Evolutionary conservation across 2,329 filamentous ascomycete genomes (phyloP).

Genomic region (Microdochium bolleyi): DNA sequence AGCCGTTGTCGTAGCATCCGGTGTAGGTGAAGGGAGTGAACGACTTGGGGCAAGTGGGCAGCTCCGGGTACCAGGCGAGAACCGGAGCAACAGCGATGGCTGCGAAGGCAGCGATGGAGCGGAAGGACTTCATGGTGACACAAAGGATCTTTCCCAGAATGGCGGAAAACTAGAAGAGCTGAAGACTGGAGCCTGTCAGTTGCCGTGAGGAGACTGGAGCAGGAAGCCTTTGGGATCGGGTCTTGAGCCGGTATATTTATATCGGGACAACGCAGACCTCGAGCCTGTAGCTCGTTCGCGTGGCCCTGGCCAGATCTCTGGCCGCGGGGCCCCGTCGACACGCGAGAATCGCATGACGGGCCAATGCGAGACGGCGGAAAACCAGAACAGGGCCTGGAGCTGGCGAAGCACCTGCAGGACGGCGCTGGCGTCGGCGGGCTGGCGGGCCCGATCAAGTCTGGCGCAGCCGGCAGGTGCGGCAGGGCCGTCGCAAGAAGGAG

Average conservation of each 20-base stretch:
- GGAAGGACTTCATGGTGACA: conserved; percentile 21
- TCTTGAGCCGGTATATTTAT: not conserved
- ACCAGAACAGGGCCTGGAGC: no score
- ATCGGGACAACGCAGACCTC: not conserved
- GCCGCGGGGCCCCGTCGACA: no score
- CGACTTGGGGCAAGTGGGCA: conserved; percentile 33
- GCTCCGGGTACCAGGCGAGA: conserved; percentile 32
- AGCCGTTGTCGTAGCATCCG: conserved; percentile 38
- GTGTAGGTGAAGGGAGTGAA: conserved; percentile 39
- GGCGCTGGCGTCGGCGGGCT: not conserved
- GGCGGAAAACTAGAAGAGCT: not conserved
- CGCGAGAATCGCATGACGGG: no score
- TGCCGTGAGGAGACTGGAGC: not conserved
- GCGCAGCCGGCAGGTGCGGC: no score
- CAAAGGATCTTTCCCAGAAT: not conserved
- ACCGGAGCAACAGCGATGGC: conserved; percentile 28
- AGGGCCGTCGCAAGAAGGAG: no score
- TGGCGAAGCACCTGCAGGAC: not conserved
- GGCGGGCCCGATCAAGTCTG: no score
- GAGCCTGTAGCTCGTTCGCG: not conserved
- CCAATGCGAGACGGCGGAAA: no score
- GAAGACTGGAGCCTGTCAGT: not conserved
- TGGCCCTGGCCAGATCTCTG: no score
- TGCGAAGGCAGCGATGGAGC: conserved; percentile 25
- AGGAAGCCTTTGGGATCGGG: not conserved